Base-by-base conservation (phyloP, 331 rosid species). In the Quercus lobata region DNA sequence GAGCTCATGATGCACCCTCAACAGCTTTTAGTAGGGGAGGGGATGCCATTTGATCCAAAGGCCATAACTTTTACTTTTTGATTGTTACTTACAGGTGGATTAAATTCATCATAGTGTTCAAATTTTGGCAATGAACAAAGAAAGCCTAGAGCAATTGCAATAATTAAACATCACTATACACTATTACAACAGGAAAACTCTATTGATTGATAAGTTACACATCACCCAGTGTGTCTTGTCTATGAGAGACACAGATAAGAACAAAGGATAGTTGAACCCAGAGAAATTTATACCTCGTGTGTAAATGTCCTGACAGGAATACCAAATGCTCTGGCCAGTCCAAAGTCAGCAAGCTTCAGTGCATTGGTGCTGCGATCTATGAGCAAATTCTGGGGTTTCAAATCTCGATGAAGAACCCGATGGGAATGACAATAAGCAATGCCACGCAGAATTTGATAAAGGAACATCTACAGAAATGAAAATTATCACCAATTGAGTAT, bases 241-340 rank as follows among this genome's bases (percentile, higher is more conserved):
- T 49, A 14, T 18, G 79, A 77, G 55, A 76, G 80, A 77, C 81
- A 83, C 30, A 77, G 46, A 29, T 27, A 79, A 60, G 44, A 79
- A 62, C 11, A 72, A 22, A 8, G 35, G 7, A 57, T 61, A 52
- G 5, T 34, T 24, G n/a, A 29, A 68, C 12, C 44, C 37, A 69
- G 74, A 30, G 54, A 22, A 65, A 27, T 49, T 46, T 83, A 46
- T 80, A 95, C 99, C 99, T 95, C 97, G 12, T 91, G 97, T 15
- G 99, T 95, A 80, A 91, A 91, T 76, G 97, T 93, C 85, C 95
- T 93, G 85, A 93, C 94, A 81, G 99, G 99, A 84, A 95, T 93
- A 76, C 99, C 97, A 89, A 95, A 93, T 57, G 97, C 99, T 85
- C 99, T 89, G 75, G 97, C 99, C 85, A 95, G 88, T 88, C 99